Conservation (phyloP, 106 monocot species). For the Dendrobium huoshanense region DNA sequence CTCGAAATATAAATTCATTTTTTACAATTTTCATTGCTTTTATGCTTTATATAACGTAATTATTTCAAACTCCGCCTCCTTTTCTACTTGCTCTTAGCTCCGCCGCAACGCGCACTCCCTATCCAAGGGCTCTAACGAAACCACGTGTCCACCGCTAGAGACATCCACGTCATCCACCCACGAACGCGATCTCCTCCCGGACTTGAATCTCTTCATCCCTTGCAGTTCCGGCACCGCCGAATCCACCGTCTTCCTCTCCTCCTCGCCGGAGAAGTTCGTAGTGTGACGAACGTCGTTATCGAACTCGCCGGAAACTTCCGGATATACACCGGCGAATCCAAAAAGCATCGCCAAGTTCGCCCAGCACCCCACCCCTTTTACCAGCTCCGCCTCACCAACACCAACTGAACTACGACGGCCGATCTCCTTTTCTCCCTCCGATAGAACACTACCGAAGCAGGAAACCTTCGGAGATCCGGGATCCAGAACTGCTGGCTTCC, state of each 20-base stretch:
- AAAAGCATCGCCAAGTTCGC: not conserved
- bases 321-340: not conserved
- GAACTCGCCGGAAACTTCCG: not conserved
- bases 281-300: conserved; percentile 1
- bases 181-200: not conserved
- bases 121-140: not conserved
- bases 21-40: no score
- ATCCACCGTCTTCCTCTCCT: not conserved
- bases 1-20: no score
- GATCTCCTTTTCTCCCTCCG: conserved; percentile 18
- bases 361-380: conserved; percentile 1
- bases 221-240: not conserved
- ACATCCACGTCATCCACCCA: conserved; percentile 35
- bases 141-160: conserved; percentile 5
- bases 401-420: not conserved
- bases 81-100: not conserved
- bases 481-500: conserved; percentile 15
- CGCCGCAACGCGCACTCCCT: not conserved
- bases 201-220: conserved; percentile 19
- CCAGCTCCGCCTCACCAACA: not conserved
- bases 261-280: not conserved
- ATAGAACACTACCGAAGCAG: conserved; percentile 57
- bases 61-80: no score
- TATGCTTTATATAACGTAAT: no score
- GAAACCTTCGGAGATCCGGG: conserved; percentile 68